Base-by-base conservation (phyloP, 2,329 filamentous ascomycete species). In the Zymoseptoria crescenta region DNA sequence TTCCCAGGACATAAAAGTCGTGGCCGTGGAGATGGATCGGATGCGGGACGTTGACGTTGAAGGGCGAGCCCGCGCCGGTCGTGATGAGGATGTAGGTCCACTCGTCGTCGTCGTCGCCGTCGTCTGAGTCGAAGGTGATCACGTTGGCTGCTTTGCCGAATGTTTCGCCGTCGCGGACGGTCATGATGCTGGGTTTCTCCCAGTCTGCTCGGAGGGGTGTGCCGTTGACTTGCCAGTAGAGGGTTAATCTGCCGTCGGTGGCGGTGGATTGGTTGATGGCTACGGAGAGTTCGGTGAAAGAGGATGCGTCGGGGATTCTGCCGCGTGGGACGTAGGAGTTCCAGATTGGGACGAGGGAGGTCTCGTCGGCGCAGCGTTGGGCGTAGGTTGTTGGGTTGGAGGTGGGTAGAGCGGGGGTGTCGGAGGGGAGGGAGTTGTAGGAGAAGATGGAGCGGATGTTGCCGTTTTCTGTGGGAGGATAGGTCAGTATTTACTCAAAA, bases 101-200 rank as follows among this genome's bases (percentile, higher is more conserved):
- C 13, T 60, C 51, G 13, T 62, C 63, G 2, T 57, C 56, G 8
- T 62, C 58, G 2, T 68, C 57, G 13, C n/a, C n/a, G n/a, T n/a
- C n/a, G n/a, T n/a, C n/a, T n/a, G n/a, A n/a, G n/a, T 63, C 52
- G 10, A 52, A 29, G 24, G 20, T 53, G 55, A 80, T 75, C 49
- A 78, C 62, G 61, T 77, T 77, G 59, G 73, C 71, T 7, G 64
- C 64, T 1, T 54, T 57, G 35, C 30, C 35, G 51, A 74, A 76
- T 19, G 72, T 75, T 63, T 76, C 74, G 49, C 70, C 67, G 21
- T 73, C 68, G 4, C 75, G 68, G 7, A 78, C 71, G 16, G 77
- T 77, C 57, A 76, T 67, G 7, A 80, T 65, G 0, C 76, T 78
- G 0, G 79, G 79, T 9, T 74, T 68, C 20, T 73, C 65, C 77